Evolutionary conservation across 2,329 filamentous ascomycete species (phyloP).

Genomic region (Monosporascus sp.): DNA sequence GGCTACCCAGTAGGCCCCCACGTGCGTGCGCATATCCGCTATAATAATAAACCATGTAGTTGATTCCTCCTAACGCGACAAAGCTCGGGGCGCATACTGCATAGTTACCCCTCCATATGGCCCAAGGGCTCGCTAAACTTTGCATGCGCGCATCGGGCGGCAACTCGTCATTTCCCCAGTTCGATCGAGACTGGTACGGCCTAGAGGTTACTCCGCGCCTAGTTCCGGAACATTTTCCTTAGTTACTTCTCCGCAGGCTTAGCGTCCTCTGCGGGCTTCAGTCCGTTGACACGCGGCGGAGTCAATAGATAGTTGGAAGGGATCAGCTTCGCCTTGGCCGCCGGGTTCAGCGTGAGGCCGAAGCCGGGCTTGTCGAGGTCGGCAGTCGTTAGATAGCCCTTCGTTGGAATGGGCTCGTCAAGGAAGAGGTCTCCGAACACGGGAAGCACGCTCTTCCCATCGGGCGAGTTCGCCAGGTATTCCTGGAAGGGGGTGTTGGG

Average conservation of each 20-base stretch:
- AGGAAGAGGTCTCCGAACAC: constrained; percentile 89
- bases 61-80: no score
- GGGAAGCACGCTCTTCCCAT: constrained; percentile 82
- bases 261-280: constrained; percentile 28
- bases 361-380: constrained; percentile 88
- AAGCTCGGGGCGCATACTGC: no score
- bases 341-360: constrained; percentile 79
- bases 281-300: constrained; percentile 50
- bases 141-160: no score
- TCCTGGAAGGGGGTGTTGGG: constrained; percentile 93
- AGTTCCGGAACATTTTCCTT: not conserved
- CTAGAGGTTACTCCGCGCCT: not conserved
- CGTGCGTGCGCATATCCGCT: no score
- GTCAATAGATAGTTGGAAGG: constrained; percentile 69
- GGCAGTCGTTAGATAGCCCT: constrained; percentile 74
- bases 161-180: no score
- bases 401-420: constrained; percentile 82
- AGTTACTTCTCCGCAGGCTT: constrained; percentile 2
- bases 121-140: no score
- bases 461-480: constrained; percentile 88
- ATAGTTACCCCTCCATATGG: no score
- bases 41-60: no score
- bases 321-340: constrained; percentile 65
- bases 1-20: no score
- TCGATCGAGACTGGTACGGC: no score